Base-by-base conservation (phyloP, 331 rosid genomes). In the Dryas integrifolia region DNA sequence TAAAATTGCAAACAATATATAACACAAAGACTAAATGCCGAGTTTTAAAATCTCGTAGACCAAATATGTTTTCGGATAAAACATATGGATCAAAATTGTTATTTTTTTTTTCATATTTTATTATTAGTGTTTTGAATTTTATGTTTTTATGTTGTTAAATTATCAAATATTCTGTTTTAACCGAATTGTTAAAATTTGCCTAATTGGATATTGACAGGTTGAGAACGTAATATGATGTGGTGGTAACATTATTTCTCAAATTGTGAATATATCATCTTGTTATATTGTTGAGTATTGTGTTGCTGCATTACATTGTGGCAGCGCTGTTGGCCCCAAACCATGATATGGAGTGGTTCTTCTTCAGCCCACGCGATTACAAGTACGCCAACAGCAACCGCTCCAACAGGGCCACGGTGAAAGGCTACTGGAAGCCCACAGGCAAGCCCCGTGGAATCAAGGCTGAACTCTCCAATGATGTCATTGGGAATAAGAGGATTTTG, bases 381-480 rank as follows among this genome's bases (percentile, higher is more conserved):
- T 72, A 74, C 69, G 26, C 45, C 7, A 72, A 70, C 0, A 72
- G 90, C 14, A 56, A 1, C 30, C 80, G 84, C 38, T 2, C 53
- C 5, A 81, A 84, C 14, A 75, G 96, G 76, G 1, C 65, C 58
- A 90, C 96, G 1, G 1, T 9, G n/a, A 0, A 3, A n/a, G 96
- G 96, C 1, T 86, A 0, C 55, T 90, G 92, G 92, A 87, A 87
- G 74, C 5, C 53, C 70, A 81, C 85, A 3, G 89, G 92, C 4
- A 61, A 41, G 38, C 85, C 75, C n/a, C 61, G 86, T 0, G 12
- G 38, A 0, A 50, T 88, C 49, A 76, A 0, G 79, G 67, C 0
- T 3, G 47, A 50, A 0, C 73, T 75, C 59, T 80, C 77, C 14
- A 62, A 52, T 26, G 26, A 3, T 1, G 77, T 76, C 53, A 82